These are phyloP conservation scores for Jaminaea rosea DNA, from an alignment of 1,284 basidiomycete species.

Conservation along the genomic window DNA sequence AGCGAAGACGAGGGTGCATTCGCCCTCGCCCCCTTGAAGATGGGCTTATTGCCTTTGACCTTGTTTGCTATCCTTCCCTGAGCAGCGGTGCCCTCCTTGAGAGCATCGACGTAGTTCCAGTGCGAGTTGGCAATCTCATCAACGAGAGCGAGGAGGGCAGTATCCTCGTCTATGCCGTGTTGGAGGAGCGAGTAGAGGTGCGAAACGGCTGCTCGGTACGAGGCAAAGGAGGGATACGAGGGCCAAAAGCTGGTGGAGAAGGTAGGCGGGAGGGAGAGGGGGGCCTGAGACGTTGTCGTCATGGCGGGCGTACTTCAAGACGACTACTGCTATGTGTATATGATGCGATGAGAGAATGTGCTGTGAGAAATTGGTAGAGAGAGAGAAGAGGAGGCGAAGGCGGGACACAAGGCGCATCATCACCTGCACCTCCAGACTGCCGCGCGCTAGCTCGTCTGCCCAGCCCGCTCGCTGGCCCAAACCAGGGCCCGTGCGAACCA, in stretches of 20 bases:
- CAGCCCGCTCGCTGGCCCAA: too few species aligned
- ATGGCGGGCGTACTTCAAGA: slow-evolving; percentile 18
- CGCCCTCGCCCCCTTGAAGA: background rate
- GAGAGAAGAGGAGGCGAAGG: too few species aligned
- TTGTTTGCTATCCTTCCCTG: slow-evolving; percentile 16
- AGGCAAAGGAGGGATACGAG: slow-evolving; percentile 17
- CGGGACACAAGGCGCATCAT: too few species aligned
- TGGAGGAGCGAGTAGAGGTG: slow-evolving; percentile 35
- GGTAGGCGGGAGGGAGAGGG: slow-evolving; percentile 30
- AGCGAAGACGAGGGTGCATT: background rate
- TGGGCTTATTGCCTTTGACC: background rate
- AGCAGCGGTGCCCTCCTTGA: slow-evolving; percentile 25
- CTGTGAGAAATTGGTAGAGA: too few species aligned
- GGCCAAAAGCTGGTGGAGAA: slow-evolving; percentile 41
- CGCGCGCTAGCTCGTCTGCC: too few species aligned
- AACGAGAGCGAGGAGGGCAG: slow-evolving; percentile 32
- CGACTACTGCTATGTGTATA: too few species aligned
- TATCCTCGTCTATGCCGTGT: slow-evolving; percentile 39
- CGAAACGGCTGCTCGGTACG: slow-evolving; percentile 33
- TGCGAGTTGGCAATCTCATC: slow-evolving; percentile 21
- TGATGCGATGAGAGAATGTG: too few species aligned
- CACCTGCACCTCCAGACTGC: too few species aligned
- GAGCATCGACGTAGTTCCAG: slow-evolving; percentile 9
- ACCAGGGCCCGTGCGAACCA: too few species aligned
- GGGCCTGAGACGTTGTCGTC: slow-evolving; percentile 32